These are phyloP conservation scores for Vinca minor DNA, from an alignment of 257 asterid species.

Conservation along the genomic window DNA sequence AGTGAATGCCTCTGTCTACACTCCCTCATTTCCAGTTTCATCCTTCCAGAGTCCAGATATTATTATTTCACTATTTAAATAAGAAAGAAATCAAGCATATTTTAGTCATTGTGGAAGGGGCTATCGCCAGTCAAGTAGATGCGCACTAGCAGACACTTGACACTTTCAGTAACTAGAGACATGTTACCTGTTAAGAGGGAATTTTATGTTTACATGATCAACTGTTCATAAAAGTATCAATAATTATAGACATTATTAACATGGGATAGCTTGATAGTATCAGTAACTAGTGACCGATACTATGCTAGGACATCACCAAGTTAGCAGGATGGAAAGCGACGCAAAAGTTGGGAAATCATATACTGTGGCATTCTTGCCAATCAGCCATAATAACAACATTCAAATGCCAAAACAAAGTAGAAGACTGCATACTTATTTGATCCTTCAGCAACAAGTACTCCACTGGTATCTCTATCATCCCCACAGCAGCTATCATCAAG, in stretches of 20 bases:
- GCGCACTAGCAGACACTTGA: not conserved
- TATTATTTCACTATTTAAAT: not conserved
- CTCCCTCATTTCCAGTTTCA: not conserved
- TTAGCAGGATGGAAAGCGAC: not conserved
- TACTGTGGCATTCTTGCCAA: not conserved
- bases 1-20: too few species aligned
- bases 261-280: not conserved
- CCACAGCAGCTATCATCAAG: slow-evolving; percentile 22
- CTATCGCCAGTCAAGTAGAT: too few species aligned
- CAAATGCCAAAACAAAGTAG: not conserved
- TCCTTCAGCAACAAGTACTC: slow-evolving; percentile 39
- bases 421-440: slow-evolving; percentile 36
- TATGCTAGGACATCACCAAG: not conserved
- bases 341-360: not conserved
- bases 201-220: not conserved
- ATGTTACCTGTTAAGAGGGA: too few species aligned
- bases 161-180: not conserved
- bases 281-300: not conserved
- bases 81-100: not conserved
- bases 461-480: slow-evolving; percentile 37
- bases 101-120: not conserved
- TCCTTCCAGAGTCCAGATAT: not conserved
- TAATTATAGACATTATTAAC: not conserved
- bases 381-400: not conserved
- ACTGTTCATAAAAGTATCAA: not conserved